Conservation (phyloP, 306 rosid species). For the Inga laurina region DNA sequence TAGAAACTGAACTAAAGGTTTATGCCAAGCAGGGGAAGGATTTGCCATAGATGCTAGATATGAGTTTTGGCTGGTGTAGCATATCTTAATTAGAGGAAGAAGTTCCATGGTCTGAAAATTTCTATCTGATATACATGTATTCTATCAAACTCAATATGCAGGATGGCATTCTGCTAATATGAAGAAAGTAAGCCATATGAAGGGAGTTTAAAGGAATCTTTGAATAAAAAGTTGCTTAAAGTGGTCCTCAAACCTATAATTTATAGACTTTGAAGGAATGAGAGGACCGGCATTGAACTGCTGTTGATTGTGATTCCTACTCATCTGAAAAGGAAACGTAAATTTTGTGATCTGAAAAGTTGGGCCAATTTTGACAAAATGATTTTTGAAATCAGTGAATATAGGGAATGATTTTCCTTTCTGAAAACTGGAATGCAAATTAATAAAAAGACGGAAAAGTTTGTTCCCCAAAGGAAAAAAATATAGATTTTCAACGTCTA, state of each 20-base stretch:
- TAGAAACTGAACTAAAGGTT: slow-evolving; percentile 15
- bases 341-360: slow-evolving; percentile 38
- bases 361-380: slow-evolving; percentile 29
- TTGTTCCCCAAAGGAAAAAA: not conserved
- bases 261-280: slow-evolving; percentile 35
- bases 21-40: slow-evolving; percentile 18
- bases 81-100: slow-evolving; percentile 18
- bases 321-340: slow-evolving; percentile 21
- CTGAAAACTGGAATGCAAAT: not conserved
- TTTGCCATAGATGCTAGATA: not conserved
- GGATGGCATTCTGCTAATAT: slow-evolving; percentile 4
- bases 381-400: slow-evolving; percentile 2
- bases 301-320: slow-evolving; percentile 1
- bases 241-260: slow-evolving; percentile 24
- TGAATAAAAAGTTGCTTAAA: slow-evolving; percentile 9
- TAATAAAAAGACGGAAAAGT: not conserved
- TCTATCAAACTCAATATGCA: not conserved
- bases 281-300: slow-evolving; percentile 35
- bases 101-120: slow-evolving; percentile 4
- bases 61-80: slow-evolving; percentile 17
- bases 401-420: slow-evolving; percentile 4
- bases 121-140: not conserved
- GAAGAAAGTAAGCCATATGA: not conserved
- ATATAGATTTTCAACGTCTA: not conserved
- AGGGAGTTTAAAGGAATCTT: slow-evolving; percentile 5